Base-by-base conservation (phyloP, 1,284 basidiomycete species). In the Peniophora sp. region DNA sequence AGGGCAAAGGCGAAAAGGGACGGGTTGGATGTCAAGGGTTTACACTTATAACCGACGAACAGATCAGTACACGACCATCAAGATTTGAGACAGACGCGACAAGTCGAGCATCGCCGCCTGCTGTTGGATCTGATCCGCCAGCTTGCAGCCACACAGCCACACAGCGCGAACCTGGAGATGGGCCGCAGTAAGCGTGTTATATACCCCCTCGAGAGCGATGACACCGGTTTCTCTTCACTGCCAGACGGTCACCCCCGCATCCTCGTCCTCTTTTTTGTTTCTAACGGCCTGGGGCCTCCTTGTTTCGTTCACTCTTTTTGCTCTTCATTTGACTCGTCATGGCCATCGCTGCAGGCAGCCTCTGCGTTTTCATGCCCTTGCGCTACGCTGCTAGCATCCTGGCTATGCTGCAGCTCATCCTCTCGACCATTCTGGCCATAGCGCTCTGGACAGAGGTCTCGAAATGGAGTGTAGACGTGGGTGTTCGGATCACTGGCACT, bases 321-420 rank as follows among this genome's bases (percentile, higher is more conserved):
- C 37, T 41, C n/a, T 41, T 20, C 15, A 6, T 41, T 5, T 15
- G 8, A 14, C 18, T 24, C 18, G 14, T 24, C 43, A 10, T 3
- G 27, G 15, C 14, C 47, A 57, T 57, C 52, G 20, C 39, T 24
- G 55, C 54, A 48, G 49, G 45, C 22, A 50, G 51, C 51, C 54
- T 51, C 39, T 50, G 53, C 47, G 52, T 51, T 41, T 56, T 52
- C 37, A 18, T 58, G 11, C 57, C 57, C 42, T 32, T 58, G 24
- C 54, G 57, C 34, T 46, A 56, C n/a, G 57, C 57, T 10, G 54
- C 57, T 23, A 46, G 56, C 11, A 47, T 58, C 22, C 54, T 58
- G 24, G 55, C 57, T 41, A n/a, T 52, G 22, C 11, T 24, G 37
- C 57, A 58, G 51, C 41, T 56, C 17, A 17, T 47, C 35, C 3